Conservation (phyloP, 1,284 basidiomycete species). For the Ceratorhiza oryzae-sativae region DNA sequence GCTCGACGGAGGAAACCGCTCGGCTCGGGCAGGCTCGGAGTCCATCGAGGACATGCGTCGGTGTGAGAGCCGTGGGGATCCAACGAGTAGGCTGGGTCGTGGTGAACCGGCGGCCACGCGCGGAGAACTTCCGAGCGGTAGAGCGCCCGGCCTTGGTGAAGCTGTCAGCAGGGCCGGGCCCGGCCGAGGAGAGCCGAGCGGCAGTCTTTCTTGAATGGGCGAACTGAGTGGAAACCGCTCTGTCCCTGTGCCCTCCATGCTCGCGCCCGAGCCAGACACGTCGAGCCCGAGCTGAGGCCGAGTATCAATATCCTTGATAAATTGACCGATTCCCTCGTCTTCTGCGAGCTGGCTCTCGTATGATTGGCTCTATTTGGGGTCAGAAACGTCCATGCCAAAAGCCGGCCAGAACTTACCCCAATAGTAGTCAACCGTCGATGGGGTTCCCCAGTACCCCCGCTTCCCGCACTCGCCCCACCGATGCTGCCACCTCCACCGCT, state of each 20-base stretch:
- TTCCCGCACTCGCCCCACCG: constrained; percentile 13
- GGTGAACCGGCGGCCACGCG: not conserved
- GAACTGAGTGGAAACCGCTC: constrained; percentile 22
- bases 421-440: constrained; percentile 19
- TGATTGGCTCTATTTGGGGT: constrained; percentile 25
- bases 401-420: constrained; percentile 8
- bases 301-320: not conserved
- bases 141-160: not conserved
- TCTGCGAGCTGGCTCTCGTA: constrained; percentile 17
- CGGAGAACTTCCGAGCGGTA: not conserved
- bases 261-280: not conserved
- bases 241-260: not conserved
- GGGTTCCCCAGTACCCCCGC: not conserved
- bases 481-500: not conserved
- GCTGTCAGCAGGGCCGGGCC: not conserved
- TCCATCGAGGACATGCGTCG: not conserved
- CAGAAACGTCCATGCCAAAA: not conserved
- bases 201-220: constrained; percentile 12
- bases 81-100: not conserved
- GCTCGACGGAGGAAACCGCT: constrained; percentile 33
- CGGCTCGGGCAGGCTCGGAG: constrained; percentile 3
- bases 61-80: not conserved
- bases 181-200: constrained; percentile 6
- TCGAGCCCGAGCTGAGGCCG: constrained; percentile 24
- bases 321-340: constrained; percentile 13